phyloP scores from a whole-genome alignment of 768 basidiomycete genomes.

The Russula olivacea region DNA sequence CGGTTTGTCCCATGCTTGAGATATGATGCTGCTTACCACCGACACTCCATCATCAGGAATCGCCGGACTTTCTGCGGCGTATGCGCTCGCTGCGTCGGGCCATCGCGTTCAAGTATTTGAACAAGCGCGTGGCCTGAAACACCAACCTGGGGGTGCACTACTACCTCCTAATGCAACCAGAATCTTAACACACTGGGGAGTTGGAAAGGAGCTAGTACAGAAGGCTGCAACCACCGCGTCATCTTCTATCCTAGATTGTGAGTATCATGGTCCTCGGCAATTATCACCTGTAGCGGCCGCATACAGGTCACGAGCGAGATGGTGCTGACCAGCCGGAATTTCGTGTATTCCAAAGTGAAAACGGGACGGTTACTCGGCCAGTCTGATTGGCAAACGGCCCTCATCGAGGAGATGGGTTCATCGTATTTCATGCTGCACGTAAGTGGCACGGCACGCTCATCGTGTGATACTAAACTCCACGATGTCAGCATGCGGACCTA shows the following conservation, averaged over 20 bases:
- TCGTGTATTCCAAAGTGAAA: constrained; percentile 18
- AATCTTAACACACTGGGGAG: constrained; percentile 23
- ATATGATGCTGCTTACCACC: background rate
- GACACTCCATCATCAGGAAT: constrained; percentile 16
- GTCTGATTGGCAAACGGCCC: constrained; percentile 17
- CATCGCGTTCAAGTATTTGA: constrained; percentile 24
- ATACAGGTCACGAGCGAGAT: background rate
- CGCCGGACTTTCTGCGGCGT: constrained; percentile 23
- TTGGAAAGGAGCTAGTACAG: constrained; percentile 21
- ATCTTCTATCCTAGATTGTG: constrained; percentile 19
- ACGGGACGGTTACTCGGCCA: constrained; percentile 17
- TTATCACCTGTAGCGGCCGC: background rate
- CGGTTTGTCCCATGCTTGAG: constrained; percentile 12
- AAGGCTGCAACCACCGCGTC: constrained; percentile 1
- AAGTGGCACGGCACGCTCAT: constrained; percentile 3
- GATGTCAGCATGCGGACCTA: constrained; percentile 23
- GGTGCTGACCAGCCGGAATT: constrained; percentile 1
- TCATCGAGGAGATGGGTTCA: constrained; percentile 23
- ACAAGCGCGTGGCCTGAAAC: background rate
- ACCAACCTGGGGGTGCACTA: constrained; percentile 16
- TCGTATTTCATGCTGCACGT: constrained; percentile 23
- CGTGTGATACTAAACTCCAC: constrained; percentile 6
- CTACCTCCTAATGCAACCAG: constrained; percentile 23
- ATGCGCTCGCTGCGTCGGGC: constrained; percentile 21
- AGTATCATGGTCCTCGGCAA: constrained; percentile 2